Evolutionary conservation across 176 grass and related monocot genomes (phyloP).

Genomic region (Lolium rigidum): DNA sequence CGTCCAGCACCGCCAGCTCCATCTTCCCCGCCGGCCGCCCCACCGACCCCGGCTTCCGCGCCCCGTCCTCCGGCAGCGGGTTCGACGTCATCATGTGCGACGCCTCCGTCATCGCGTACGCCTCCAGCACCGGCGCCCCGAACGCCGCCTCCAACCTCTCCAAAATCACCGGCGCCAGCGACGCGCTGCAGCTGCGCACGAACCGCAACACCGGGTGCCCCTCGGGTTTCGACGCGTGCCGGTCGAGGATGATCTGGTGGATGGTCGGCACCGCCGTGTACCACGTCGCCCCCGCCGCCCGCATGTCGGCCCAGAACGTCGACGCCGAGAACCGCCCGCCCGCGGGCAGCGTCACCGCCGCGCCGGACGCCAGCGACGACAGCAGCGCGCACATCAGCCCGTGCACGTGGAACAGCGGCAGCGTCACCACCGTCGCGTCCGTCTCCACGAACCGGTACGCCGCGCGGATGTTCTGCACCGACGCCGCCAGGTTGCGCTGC

Average conservation of each 20-base stretch:
- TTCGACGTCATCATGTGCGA: constrained; percentile 89
- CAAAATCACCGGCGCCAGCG: constrained; percentile 78
- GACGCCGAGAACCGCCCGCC: constrained; percentile 84
- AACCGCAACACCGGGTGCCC: constrained; percentile 68
- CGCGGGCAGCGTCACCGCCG: constrained; percentile 58
- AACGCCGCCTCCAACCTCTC: constrained; percentile 70
- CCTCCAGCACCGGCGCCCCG: constrained; percentile 75
- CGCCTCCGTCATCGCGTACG: constrained; percentile 97
- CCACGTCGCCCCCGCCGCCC: constrained; percentile 63
- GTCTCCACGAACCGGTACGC: constrained; percentile 61
- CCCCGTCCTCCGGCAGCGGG: constrained; percentile 67
- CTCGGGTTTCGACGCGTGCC: constrained; percentile 49
- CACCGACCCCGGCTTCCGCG: constrained; percentile 62
- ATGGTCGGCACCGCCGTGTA: constrained; percentile 93
- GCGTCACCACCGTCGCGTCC: constrained; percentile 79
- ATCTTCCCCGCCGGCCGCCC: constrained; percentile 65
- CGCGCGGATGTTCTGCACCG: constrained; percentile 70
- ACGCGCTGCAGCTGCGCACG: constrained; percentile 95
- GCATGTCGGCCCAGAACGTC: constrained; percentile 92
- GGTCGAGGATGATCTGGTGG: constrained; percentile 96
- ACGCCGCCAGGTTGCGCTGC: constrained; percentile 89
- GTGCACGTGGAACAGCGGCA: constrained; percentile 95
- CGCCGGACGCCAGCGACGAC: constrained; percentile 63
- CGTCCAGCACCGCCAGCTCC: constrained; percentile 79
- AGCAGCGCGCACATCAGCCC: constrained; percentile 78